Conservation (phyloP, 106 monocot genomes). For the Cymbidium sinense region DNA sequence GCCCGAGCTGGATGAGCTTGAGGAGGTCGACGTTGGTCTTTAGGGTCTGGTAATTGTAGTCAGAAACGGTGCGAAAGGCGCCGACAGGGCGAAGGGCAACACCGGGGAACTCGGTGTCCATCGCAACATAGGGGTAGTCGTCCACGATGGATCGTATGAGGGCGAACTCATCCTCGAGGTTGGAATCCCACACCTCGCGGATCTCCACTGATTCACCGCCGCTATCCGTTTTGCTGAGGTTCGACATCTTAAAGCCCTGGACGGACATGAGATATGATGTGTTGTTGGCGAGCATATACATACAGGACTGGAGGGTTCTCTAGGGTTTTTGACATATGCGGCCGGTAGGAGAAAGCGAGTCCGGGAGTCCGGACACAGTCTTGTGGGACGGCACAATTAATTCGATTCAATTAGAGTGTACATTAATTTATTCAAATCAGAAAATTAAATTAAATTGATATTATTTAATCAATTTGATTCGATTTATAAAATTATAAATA, state of each 20-base stretch:
- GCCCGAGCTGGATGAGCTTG: slow-evolving; percentile 18
- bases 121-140: slow-evolving; percentile 12
- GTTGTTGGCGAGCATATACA: no score
- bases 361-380: no score
- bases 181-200: slow-evolving; percentile 12
- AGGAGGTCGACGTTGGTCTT: slow-evolving; percentile 18
- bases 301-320: neutral
- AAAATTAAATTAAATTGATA: no score
- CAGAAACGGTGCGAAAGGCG: slow-evolving; percentile 5
- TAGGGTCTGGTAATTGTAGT: slow-evolving; percentile 11
- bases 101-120: slow-evolving; percentile 17
- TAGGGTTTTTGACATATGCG: neutral
- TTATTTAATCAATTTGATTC: no score
- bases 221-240: neutral
- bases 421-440: no score
- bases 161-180: slow-evolving; percentile 10
- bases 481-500: no score
- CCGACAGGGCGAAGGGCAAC: slow-evolving; percentile 7
- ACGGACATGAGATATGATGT: neutral
- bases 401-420: no score
- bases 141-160: slow-evolving; percentile 14
- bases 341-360: no score
- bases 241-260: slow-evolving; percentile 1
- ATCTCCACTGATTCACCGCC: slow-evolving; percentile 6
- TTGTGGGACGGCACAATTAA: no score